Conservation (phyloP, 2,329 filamentous ascomycete species). For the Dothidotthia symphoricarpi region DNA sequence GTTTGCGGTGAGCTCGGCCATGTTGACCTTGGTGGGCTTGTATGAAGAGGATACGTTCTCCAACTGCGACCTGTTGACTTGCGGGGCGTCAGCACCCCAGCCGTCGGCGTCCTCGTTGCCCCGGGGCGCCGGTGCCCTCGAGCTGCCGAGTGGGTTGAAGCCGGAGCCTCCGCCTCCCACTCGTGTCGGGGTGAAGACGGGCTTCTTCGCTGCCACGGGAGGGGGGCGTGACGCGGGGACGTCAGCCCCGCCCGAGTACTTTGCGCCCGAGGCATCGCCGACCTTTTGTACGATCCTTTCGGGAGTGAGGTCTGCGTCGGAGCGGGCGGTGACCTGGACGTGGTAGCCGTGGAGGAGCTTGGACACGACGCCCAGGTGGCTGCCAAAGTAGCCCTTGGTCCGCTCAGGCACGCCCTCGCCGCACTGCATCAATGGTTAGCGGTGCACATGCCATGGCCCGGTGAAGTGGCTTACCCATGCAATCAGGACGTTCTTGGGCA, state of each 20-base stretch:
- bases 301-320: slow-evolving; percentile 82
- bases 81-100: slow-evolving; percentile 94
- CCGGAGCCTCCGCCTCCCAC: slow-evolving; percentile 53
- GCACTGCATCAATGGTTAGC: slow-evolving; percentile 55
- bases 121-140: slow-evolving; percentile 54
- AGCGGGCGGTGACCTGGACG: slow-evolving; percentile 93
- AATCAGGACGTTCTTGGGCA: slow-evolving; percentile 91
- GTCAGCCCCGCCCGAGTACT: slow-evolving; percentile 73
- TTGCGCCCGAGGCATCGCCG: slow-evolving; percentile 87
- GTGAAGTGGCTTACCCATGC: slow-evolving; percentile 63
- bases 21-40: slow-evolving; percentile 92
- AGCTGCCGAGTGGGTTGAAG: slow-evolving; percentile 70
- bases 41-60: slow-evolving; percentile 93
- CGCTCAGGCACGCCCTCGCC: slow-evolving; percentile 97
- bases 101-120: slow-evolving; percentile 75
- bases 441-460: background rate
- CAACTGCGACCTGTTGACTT: slow-evolving; percentile 77
- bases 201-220: slow-evolving; percentile 79
- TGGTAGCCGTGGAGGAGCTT: slow-evolving; percentile 96
- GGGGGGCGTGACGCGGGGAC: slow-evolving; percentile 55
- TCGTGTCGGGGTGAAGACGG: slow-evolving; percentile 80
- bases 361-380: slow-evolving; percentile 82
- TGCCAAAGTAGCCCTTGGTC: slow-evolving; percentile 98
- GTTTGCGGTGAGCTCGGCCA: slow-evolving; percentile 77
- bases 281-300: slow-evolving; percentile 91